These are phyloP conservation scores for Penicillium sp. DNA, from an alignment of 2,329 filamentous ascomycete genomes.

Conservation along the genomic window DNA sequence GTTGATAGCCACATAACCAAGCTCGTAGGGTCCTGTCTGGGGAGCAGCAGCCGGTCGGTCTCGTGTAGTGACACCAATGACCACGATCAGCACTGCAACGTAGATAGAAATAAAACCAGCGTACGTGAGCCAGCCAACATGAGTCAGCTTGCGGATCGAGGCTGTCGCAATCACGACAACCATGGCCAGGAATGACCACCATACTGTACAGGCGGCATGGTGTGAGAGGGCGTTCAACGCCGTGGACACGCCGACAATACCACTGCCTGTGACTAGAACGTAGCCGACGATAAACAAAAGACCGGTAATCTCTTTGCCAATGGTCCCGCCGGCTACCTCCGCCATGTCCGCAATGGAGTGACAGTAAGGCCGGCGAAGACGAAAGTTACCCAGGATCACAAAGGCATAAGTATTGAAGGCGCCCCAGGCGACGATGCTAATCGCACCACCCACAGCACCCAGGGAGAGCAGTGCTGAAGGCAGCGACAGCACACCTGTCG, in stretches of 20 bases:
- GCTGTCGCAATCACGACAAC: slow-evolving; percentile 44
- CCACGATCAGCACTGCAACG: slow-evolving; percentile 58
- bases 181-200: slow-evolving; percentile 56
- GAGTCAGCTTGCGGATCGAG: slow-evolving; percentile 57
- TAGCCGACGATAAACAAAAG: slow-evolving; percentile 59
- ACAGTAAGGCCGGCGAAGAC: slow-evolving; percentile 52
- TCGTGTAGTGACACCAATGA: slow-evolving; percentile 59
- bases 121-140: slow-evolving; percentile 63
- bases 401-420: slow-evolving; percentile 51
- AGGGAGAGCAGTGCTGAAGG: slow-evolving; percentile 50
- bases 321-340: slow-evolving; percentile 53
- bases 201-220: slow-evolving; percentile 60
- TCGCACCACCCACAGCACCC: slow-evolving; percentile 49
- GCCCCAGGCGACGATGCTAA: slow-evolving; percentile 51
- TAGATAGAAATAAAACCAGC: slow-evolving; percentile 61
- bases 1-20: slow-evolving; percentile 59
- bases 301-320: slow-evolving; percentile 56
- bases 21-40: slow-evolving; percentile 58
- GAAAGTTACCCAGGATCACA: slow-evolving; percentile 52
- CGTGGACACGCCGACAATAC: slow-evolving; percentile 60
- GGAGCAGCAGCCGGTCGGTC: slow-evolving; percentile 61
- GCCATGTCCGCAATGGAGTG: slow-evolving; percentile 61
- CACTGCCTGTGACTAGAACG: slow-evolving; percentile 56
- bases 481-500: slow-evolving; percentile 52
- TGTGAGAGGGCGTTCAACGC: slow-evolving; percentile 60